phyloP scores from a whole-genome alignment of 2,329 filamentous ascomycete genomes.

The Rachicladosporium sp. region DNA sequence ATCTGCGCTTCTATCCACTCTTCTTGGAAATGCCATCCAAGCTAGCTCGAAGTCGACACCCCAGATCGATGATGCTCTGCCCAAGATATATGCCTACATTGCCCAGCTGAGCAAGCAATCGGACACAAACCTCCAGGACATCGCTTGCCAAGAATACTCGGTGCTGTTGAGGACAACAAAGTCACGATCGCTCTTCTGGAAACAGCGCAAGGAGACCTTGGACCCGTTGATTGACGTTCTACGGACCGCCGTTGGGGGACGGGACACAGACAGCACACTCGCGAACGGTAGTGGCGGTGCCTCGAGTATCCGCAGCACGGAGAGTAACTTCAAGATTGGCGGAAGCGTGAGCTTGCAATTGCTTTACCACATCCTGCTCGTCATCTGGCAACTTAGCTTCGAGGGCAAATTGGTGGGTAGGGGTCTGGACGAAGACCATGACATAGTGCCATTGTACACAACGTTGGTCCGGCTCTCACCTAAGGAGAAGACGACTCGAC shows the following conservation, averaged over 20 bases:
- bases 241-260: conserved; percentile 57
- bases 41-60: conserved; percentile 46
- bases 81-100: conserved; percentile 74
- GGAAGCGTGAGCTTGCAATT: conserved; percentile 85
- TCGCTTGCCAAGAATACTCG: conserved; percentile 86
- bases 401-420: conserved; percentile 60
- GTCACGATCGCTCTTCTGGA: conserved; percentile 78
- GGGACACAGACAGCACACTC: conserved; percentile 52
- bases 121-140: conserved; percentile 86
- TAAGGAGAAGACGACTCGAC: conserved; percentile 93
- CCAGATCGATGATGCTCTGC: conserved; percentile 64
- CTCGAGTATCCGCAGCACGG: conserved; percentile 38
- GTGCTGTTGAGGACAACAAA: conserved; percentile 63
- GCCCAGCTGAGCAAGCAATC: conserved; percentile 70
- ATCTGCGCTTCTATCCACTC: conserved; percentile 69
- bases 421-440: conserved; percentile 82
- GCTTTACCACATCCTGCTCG: conserved; percentile 84
- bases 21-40: conserved; percentile 55
- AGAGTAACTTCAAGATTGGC: conserved; percentile 51
- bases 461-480: conserved; percentile 83
- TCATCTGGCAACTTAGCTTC: conserved; percentile 94
- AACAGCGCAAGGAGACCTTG: conserved; percentile 73
- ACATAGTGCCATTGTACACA: conserved; percentile 84
- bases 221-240: conserved; percentile 73
- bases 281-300: conserved; percentile 33